phyloP scores from a whole-genome alignment of 2,329 filamentous ascomycete species.

The Penicillium paneum region DNA sequence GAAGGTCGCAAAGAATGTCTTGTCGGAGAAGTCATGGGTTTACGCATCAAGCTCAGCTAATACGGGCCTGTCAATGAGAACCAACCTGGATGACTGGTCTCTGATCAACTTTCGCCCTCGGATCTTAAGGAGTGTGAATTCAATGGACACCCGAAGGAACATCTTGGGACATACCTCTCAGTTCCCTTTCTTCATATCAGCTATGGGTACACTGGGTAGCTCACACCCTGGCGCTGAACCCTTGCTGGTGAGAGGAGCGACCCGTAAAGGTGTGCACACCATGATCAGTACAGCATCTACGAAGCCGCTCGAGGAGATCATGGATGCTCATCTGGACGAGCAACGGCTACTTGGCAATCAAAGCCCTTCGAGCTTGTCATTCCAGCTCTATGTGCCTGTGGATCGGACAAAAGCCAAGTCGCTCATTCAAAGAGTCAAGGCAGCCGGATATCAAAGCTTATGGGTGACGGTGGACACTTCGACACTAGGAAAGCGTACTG shows the following conservation, averaged over 20 bases:
- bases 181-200: constrained; percentile 16
- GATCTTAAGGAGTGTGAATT: constrained; percentile 16
- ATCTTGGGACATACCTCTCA: constrained; percentile 12
- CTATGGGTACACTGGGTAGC: constrained; percentile 17
- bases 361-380: constrained; percentile 15
- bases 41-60: constrained; percentile 19
- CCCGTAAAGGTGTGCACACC: constrained; percentile 15
- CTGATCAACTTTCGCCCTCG: constrained; percentile 19
- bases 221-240: constrained; percentile 16
- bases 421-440: constrained; percentile 16
- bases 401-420: constrained; percentile 13
- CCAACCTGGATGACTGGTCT: constrained; percentile 19
- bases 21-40: constrained; percentile 19
- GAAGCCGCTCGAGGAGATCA: constrained; percentile 17
- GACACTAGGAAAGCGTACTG: constrained; percentile 16
- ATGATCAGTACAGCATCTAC: constrained; percentile 19
- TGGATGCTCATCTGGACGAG: constrained; percentile 16
- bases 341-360: constrained; percentile 8
- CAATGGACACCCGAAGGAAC: constrained; percentile 11
- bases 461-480: constrained; percentile 20
- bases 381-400: constrained; percentile 16
- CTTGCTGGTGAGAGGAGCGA: constrained; percentile 12
- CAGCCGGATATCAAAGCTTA: constrained; percentile 17
- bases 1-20: constrained; percentile 13
- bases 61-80: constrained; percentile 13